Percentiles rank a stretch among this genome's conserved stretches.
Conservation (phyloP, 1,284 basidiomycete species). For the Pisolithus thermaeus region DNA sequence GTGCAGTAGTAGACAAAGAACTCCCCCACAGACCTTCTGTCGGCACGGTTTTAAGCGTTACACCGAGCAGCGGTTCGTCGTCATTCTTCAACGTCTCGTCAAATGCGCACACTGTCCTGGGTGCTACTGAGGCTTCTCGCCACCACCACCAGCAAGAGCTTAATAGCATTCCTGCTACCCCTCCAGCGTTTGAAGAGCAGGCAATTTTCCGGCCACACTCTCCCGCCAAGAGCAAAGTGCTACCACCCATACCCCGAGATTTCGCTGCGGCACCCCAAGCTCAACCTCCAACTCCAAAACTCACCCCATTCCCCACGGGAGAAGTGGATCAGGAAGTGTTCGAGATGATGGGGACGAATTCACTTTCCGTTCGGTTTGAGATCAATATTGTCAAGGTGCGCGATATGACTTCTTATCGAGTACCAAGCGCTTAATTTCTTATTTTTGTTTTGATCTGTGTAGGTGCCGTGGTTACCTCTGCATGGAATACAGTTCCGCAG, state of each 20-base stretch:
- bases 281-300: constrained; percentile 24
- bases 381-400: constrained; percentile 95
- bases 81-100: constrained; percentile 74
- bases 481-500: constrained; percentile 96
- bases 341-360: constrained; percentile 68
- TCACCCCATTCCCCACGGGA: constrained; percentile 50
- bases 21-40: constrained; percentile 47
- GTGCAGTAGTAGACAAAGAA: constrained; percentile 36
- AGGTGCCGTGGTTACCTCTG: constrained; percentile 92
- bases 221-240: constrained; percentile 48
- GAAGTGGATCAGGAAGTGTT: constrained; percentile 64
- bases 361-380: constrained; percentile 86
- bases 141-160: constrained; percentile 9
- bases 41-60: constrained; percentile 48
- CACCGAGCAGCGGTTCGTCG: constrained; percentile 68
- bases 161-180: constrained; percentile 19
- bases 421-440: neutral
- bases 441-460: constrained; percentile 4
- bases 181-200: constrained; percentile 32
- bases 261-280: constrained; percentile 35
- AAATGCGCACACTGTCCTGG: constrained; percentile 41
- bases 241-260: constrained; percentile 71
- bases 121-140: constrained; percentile 30
- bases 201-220: constrained; percentile 33
- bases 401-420: neutral